Percentiles rank a stretch among this genome's conserved stretches.
Conservation (phyloP, 2,329 filamentous ascomycete genomes). For the Sclerotinia glacialis region DNA sequence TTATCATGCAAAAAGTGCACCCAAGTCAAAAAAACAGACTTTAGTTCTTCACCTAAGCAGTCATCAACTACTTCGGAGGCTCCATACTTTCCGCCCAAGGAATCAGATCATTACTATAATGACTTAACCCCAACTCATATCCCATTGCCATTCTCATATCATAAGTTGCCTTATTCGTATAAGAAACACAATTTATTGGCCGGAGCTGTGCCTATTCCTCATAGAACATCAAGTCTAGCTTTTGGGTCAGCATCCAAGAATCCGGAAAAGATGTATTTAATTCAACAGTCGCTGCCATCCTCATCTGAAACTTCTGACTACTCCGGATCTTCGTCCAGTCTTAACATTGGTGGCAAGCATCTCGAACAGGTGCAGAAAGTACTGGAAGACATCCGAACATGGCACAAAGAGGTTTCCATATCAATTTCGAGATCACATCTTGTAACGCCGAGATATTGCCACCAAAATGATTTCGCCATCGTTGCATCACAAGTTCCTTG, state of each 20-base stretch:
- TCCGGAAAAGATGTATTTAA: not conserved
- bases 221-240: constrained; percentile 16
- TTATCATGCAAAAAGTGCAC: not conserved
- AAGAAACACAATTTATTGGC: constrained; percentile 5
- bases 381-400: constrained; percentile 15
- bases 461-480: not conserved
- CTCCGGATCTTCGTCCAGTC: not conserved
- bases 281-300: too few species aligned
- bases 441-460: too few species aligned
- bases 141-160: not conserved
- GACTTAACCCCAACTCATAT: not conserved
- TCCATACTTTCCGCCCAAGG: constrained; percentile 4
- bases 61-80: not conserved
- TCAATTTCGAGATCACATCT: constrained; percentile 16
- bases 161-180: constrained; percentile 5
- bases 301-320: not conserved
- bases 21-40: not conserved
- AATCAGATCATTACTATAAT: not conserved
- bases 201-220: constrained; percentile 2
- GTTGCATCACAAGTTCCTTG: not conserved
- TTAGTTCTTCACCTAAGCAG: not conserved
- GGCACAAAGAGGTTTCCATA: constrained; percentile 17
- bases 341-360: constrained; percentile 7
- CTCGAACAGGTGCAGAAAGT: constrained; percentile 20
- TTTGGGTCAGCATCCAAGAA: not conserved